phyloP scores from a whole-genome alignment of 2,329 filamentous ascomycete species.

The Fusarium zealandicum region DNA sequence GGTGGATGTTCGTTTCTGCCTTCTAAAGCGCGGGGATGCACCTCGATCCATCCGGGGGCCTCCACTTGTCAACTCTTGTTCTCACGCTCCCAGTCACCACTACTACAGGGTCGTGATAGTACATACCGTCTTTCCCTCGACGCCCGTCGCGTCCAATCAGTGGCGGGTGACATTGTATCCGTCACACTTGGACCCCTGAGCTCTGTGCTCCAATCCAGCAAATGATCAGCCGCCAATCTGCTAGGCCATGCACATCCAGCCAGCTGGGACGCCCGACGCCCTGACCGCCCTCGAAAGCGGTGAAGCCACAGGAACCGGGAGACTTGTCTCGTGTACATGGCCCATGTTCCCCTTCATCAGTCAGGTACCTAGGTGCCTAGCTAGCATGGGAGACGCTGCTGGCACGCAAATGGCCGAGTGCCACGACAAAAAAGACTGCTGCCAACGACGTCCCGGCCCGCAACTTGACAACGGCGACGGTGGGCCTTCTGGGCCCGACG shows the following conservation, averaged over 20 bases:
- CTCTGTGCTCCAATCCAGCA: conserved; percentile 24
- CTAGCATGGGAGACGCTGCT: background rate
- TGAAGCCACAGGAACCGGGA: conserved; percentile 30
- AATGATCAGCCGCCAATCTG: conserved; percentile 38
- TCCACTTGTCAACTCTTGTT: background rate
- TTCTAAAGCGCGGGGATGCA: conserved; percentile 28
- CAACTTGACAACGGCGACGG: conserved; percentile 28
- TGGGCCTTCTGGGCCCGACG: background rate
- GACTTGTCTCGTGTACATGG: background rate
- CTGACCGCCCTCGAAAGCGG: conserved; percentile 34
- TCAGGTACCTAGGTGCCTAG: no score
- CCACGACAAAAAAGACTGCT: conserved; percentile 17
- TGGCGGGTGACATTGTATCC: conserved; percentile 33
- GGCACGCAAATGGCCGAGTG: conserved; percentile 18
- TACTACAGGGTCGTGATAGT: no score
- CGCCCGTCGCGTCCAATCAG: conserved; percentile 9
- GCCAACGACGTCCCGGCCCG: conserved; percentile 5
- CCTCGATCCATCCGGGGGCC: background rate
- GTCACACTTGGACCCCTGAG: conserved; percentile 28
- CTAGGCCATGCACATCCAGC: conserved; percentile 24
- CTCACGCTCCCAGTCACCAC: no score
- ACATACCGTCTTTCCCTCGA: conserved; percentile 33
- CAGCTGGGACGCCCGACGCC: conserved; percentile 32
- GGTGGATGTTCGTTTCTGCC: conserved; percentile 21
- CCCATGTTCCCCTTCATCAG: no score